Evolutionary conservation across 495 filamentous ascomycete genomes (phyloP), one percentile per base, ranked within the genome.

Genomic region (Penicillium coffeae): DNA sequence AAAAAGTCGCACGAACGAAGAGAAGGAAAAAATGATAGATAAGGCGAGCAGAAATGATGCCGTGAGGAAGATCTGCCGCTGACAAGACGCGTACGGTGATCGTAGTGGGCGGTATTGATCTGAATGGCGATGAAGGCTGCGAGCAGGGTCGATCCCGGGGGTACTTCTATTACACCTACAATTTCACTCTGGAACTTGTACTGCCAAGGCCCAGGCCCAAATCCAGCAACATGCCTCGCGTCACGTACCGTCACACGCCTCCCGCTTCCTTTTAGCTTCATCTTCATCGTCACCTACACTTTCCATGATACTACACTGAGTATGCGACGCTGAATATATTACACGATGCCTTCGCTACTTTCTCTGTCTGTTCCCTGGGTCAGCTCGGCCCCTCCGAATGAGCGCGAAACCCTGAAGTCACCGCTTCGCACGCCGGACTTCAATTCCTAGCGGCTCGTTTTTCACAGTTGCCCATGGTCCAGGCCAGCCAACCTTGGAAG

Each of bases 21-120:
- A 19, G 47, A 58, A 51, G 30, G 40, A 33, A 38, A 54, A 58
- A 52, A 42, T 60, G 62, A 63, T 65, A 65, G 60, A 60, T 63
- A 60, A 58, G 25, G 25, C 10, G 25, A 5, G 25, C 25, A 30
- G n/a, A 30, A 30, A 30, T 30, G 25, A 30, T 30, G 54, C 34
- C 22, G 36, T 12, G 45, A 30, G 25, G 25, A 43, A 60, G 54
- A 55, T 60, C 58, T 55, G 56, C 59, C 59, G 55, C 58, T 52
- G 40, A 25, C n/a, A 19, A 32, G 10, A 30, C 25, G 57, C 54
- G 54, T 62, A 56, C 54, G 57, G 54, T 57, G 56, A 57, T 42
- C 54, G 51, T 45, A 38, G 33, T 20, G 35, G 30, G 1, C 13
- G 33, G 38, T 51, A 47, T 43, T 43, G 9, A 13, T 14, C 30